These are phyloP conservation scores for Scolecobasidium constrictum DNA, from an alignment of 2,329 filamentous ascomycete species.

Conservation along the genomic window DNA sequence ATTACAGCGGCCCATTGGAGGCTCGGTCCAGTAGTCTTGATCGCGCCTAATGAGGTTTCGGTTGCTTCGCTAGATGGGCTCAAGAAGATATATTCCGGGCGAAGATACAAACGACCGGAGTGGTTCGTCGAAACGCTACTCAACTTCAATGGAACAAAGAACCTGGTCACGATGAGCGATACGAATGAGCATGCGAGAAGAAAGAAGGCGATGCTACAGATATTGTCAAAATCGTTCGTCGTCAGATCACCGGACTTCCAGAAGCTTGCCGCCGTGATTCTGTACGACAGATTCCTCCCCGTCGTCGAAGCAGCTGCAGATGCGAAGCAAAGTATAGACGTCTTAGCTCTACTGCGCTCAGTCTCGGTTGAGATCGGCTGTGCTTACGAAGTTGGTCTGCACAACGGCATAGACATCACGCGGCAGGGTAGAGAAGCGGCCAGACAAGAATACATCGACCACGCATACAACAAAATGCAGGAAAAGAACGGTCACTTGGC, in stretches of 20 bases:
- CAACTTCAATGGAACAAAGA: slow-evolving; percentile 24
- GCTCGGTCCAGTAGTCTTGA: neutral
- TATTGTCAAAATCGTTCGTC: neutral
- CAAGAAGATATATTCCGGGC: neutral
- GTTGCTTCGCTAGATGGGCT: neutral
- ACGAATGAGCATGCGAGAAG: slow-evolving; percentile 51
- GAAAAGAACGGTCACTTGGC: neutral
- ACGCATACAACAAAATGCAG: neutral
- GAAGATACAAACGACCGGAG: neutral
- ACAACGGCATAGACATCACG: neutral
- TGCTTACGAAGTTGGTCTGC: neutral
- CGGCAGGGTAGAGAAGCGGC: neutral
- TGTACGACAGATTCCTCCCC: neutral
- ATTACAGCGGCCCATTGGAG: slow-evolving; percentile 15
- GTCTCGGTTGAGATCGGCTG: neutral
- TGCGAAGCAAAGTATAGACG: slow-evolving; percentile 15
- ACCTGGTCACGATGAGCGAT: slow-evolving; percentile 61
- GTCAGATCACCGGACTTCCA: neutral
- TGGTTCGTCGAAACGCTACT: neutral
- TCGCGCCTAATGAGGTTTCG: neutral
- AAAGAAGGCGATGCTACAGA: neutral
- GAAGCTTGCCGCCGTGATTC: neutral
- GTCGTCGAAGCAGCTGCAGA: neutral
- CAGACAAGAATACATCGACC: neutral
- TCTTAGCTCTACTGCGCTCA: neutral